Base-by-base conservation (phyloP, 495 filamentous ascomycete genomes). In the Talaromyces nanjingensis region DNA sequence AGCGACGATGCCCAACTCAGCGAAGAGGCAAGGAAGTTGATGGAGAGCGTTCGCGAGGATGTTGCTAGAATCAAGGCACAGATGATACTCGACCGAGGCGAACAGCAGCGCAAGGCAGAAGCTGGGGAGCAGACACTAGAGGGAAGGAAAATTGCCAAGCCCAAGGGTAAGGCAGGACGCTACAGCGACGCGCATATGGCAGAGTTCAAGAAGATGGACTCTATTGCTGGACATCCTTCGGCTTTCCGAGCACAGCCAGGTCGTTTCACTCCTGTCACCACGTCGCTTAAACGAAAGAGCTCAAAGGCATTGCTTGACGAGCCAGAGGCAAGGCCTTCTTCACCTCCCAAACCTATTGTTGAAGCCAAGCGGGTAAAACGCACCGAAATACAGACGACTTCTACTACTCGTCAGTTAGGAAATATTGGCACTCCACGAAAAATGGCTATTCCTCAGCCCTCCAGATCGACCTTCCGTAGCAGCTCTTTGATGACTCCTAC, bases 151-250 rank as follows among this genome's bases (percentile, higher is more conserved):
- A 90, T 96, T 65, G 91, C 88, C 5, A 80, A 83, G 56, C 84
- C 92, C 20, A 94, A 88, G 74, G 88, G 91, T 59, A 93, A 88
- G 71, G 80, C 83, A 55, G 77, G 86, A 42, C 83, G 92, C 4
- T 97, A 87, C 76, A 96, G 90, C 68, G 85, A 90, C 63, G 85
- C 83, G 58, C 92, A 97, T 71, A 89, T 89, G 84, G 84, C 86
- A 58, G 82, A 92, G 70, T 97, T 97, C 78, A 91, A 89, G 75
- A 97, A 94, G 81, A 96, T 97, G 92, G 91, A 96, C 68, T 96
- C 91, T 11, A 97, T 97, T 73, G 90, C 84, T 24, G 86, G 86
- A 62, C 92, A 97, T 76, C 77, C 91, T 4, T 94, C 92, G 6
- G 81, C 86, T 16, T 92, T 90, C 79, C 83, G 93, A 39, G 84